Base-by-base conservation (phyloP, 495 filamentous ascomycete species). In the Penicillium tannophilum region DNA sequence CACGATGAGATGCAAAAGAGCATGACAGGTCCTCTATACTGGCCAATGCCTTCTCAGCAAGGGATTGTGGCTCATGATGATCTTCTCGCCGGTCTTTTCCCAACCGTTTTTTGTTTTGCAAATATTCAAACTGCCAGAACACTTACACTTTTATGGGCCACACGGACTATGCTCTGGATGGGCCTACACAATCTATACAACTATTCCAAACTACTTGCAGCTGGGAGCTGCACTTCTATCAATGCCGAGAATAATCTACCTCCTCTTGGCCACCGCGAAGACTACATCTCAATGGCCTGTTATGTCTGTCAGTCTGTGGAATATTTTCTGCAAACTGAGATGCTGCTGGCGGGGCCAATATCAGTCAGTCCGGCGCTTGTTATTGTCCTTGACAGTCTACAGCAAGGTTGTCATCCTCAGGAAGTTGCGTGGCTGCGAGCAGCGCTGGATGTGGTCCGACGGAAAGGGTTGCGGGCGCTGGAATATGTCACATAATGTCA, bases 111-210 rank as follows among this genome's bases (percentile, higher is more conserved):
- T 10, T n/a, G 16, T 17, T 78, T 76, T 48, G 20, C 59, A 0
- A 58, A 68, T 43, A 42, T 71, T 4, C 14, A 24, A 12, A 64
- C 52, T 6, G 71, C 70, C 16, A 54, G 63, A 9, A 75, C 67
- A 14, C 62, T 72, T n/a, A 68, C 70, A 17, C 24, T 74, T 4
- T 69, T 71, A 42, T 78, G 74, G 76, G 65, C 69, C 0, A 63
- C 63, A 5, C 33, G 48, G 14, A 39, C 61, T 9, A 63, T 76
- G 49, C 54, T 76, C 39, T 68, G 60, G 63, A 61, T 55, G 10
- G 60, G 63, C 4, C 55, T 69, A 23, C 58, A 60, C 33, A 58
- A 63, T 62, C 35, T 69, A 9, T 65, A 69, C 56, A 36, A 26
- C 45, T 12, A n/a, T 41, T 14, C 16, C 16, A 12, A 17, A 5